These are phyloP conservation scores for Glycine tomentella DNA, from an alignment of 306 rosid genomes.

Conservation along the genomic window DNA sequence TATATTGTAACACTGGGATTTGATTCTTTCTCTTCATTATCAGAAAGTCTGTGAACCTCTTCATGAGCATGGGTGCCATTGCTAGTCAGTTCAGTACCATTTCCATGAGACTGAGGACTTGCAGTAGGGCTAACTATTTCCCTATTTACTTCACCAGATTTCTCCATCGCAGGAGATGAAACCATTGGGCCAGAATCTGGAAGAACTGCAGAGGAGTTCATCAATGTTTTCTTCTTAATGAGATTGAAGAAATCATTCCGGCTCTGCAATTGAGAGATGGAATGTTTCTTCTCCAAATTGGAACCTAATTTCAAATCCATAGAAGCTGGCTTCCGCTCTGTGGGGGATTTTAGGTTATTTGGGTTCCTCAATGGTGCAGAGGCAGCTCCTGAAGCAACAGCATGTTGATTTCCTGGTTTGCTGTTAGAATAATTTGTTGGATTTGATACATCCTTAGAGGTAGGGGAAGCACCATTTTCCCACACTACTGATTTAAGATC, in stretches of 20 bases:
- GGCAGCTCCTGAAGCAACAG: constrained; percentile 65
- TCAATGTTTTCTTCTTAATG: constrained; percentile 75
- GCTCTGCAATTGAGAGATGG: constrained; percentile 87
- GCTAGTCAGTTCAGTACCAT: constrained; percentile 62
- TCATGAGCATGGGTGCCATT: constrained; percentile 64
- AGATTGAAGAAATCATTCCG: constrained; percentile 94
- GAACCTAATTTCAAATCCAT: constrained; percentile 78
- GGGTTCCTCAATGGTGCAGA: constrained; percentile 75
- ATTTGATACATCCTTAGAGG: constrained; percentile 78
- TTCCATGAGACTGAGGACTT: constrained; percentile 61
- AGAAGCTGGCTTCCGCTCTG: constrained; percentile 72
- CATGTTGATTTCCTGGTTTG: constrained; percentile 67
- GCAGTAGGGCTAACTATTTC: constrained; percentile 58
- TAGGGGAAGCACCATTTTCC: constrained; percentile 77
- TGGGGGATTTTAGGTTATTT: constrained; percentile 56
- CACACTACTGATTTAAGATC: constrained; percentile 84
- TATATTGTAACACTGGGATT: constrained; percentile 57
- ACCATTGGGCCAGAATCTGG: constrained; percentile 60
- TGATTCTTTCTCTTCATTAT: constrained; percentile 53
- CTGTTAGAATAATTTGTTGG: constrained; percentile 62
- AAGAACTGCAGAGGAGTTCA: constrained; percentile 58
- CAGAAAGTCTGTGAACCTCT: constrained; percentile 57
- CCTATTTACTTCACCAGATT: constrained; percentile 63
- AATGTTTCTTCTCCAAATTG: constrained; percentile 77
- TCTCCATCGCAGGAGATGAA: constrained; percentile 66